Evolutionary conservation across 1,284 basidiomycete genomes (phyloP).

Genomic region (Exobasidium cylindrosporum): DNA sequence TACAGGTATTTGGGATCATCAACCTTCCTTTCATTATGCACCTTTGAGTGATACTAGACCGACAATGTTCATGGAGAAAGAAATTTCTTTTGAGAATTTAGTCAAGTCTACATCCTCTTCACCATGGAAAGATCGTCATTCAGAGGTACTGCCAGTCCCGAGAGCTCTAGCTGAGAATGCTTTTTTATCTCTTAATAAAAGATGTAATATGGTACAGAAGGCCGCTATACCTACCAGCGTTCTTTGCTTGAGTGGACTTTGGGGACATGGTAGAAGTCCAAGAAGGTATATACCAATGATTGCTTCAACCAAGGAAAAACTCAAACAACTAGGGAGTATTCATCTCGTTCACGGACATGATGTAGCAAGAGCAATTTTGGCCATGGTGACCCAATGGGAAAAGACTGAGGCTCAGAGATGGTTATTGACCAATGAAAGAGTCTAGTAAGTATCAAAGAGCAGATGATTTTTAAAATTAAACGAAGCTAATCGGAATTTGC

Average conservation of each 20-base stretch:
- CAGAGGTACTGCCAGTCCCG: constrained; percentile 6
- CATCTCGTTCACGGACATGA: constrained; percentile 45
- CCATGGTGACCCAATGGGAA: constrained; percentile 22
- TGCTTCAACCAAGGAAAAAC: constrained; percentile 29
- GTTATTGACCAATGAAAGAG: constrained; percentile 31
- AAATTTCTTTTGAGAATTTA: neutral
- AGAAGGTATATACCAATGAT: constrained; percentile 33
- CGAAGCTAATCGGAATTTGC: constrained; percentile 15
- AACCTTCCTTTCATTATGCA: constrained; percentile 21
- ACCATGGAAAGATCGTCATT: constrained; percentile 17
- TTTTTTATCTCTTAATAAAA: neutral
- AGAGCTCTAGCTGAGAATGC: constrained; percentile 13
- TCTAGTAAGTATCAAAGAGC: constrained; percentile 18
- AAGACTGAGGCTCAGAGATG: constrained; percentile 33
- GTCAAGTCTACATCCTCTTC: neutral
- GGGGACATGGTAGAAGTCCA: constrained; percentile 33
- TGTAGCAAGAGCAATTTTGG: constrained; percentile 35
- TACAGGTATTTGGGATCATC: constrained; percentile 42
- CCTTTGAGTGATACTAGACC: constrained; percentile 20
- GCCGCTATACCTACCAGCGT: constrained; percentile 20
- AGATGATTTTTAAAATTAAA: neutral
- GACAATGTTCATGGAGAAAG: neutral
- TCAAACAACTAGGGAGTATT: constrained; percentile 30
- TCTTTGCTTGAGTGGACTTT: constrained; percentile 40
- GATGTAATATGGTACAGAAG: constrained; percentile 9